phyloP scores from a whole-genome alignment of 495 filamentous ascomycete species.

The Aspergillus nidulans region DNA sequence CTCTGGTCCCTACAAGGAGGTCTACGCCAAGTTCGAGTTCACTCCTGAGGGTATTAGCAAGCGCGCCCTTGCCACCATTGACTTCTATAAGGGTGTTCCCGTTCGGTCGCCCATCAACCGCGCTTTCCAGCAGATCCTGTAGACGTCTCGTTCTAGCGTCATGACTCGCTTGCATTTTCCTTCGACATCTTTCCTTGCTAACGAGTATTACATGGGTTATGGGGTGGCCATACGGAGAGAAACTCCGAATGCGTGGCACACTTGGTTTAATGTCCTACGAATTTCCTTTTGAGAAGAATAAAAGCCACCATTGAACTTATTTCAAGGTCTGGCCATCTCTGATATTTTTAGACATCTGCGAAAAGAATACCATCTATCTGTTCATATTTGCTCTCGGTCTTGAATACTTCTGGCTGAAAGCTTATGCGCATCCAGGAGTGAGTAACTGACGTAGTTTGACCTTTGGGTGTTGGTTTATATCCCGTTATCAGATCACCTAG shows the following conservation, averaged over 20 bases:
- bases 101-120: conserved; percentile 94
- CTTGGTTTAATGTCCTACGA: conserved; percentile 15
- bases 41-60: conserved; percentile 93
- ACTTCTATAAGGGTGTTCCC: conserved; percentile 93
- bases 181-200: conserved; percentile 8
- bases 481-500: not conserved
- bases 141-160: conserved; percentile 20
- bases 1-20: conserved; percentile 93
- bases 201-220: conserved; percentile 18
- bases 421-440: too few relatives aligned
- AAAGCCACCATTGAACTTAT: conserved; percentile 12
- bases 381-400: not conserved
- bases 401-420: too few relatives aligned
- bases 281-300: conserved; percentile 11
- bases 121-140: conserved; percentile 53
- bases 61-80: conserved; percentile 82
- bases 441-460: not conserved
- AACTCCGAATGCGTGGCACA: conserved; percentile 19
- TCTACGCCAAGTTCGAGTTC: conserved; percentile 99
- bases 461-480: too few relatives aligned
- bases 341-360: conserved; percentile 21
- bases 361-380: conserved; percentile 16
- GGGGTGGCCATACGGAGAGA: conserved; percentile 15
- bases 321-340: conserved; percentile 5
- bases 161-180: conserved; percentile 9